These are phyloP conservation scores for Solanum lycopersicoides DNA, from an alignment of 257 asterid species.

Conservation along the genomic window DNA sequence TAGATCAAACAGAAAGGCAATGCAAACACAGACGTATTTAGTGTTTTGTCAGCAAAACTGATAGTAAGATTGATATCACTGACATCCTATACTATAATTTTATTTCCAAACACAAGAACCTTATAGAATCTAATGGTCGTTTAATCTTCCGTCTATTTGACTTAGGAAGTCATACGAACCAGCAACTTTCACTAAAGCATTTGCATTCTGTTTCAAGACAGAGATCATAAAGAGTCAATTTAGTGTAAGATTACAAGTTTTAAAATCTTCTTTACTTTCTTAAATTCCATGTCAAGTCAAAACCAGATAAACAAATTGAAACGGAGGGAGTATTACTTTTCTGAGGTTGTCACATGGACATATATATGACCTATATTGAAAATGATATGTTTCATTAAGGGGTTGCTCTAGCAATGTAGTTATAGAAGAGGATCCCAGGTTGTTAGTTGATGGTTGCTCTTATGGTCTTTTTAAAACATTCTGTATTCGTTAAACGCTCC, in stretches of 20 bases:
- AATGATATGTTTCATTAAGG: background rate
- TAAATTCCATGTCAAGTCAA: background rate
- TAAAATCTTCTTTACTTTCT: background rate
- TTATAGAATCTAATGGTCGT: background rate
- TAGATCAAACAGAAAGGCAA: background rate
- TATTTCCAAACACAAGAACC: no score
- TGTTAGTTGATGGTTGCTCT: background rate
- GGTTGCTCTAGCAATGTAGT: background rate
- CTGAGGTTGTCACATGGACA: background rate
- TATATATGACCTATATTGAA: background rate
- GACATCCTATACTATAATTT: background rate
- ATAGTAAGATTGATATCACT: background rate
- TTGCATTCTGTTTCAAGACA: background rate
- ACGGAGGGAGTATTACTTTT: background rate
- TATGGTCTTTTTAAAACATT: background rate
- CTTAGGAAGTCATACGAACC: background rate
- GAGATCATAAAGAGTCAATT: background rate
- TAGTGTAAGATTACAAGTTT: background rate
- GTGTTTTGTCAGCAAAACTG: background rate
- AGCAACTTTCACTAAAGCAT: background rate
- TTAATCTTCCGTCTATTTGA: background rate
- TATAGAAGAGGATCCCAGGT: background rate
- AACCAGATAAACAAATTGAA: background rate
- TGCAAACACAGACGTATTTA: background rate
- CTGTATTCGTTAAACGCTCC: background rate